Percentiles rank a stretch among this genome's conserved stretches.
Conservation (phyloP, 2,329 filamentous ascomycete genomes). For the Botrytis sinoallii region DNA sequence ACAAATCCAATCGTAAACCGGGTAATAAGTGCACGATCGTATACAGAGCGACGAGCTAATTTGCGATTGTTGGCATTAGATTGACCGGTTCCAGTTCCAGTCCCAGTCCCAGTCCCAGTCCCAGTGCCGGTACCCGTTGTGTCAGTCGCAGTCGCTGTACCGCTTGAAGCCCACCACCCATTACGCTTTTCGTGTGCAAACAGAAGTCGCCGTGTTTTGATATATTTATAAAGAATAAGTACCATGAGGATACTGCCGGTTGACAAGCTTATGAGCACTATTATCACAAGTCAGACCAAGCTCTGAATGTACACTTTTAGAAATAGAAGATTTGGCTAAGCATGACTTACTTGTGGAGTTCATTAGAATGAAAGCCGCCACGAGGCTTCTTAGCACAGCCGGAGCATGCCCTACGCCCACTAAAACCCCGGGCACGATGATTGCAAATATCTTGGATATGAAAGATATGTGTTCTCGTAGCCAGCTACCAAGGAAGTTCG, state of each 20-base stretch:
- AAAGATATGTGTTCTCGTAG: slow-evolving; percentile 32
- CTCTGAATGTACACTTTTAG: background rate
- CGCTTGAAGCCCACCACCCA: slow-evolving; percentile 31
- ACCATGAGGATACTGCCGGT: slow-evolving; percentile 41
- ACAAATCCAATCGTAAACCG: slow-evolving; percentile 47
- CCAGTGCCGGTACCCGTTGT: slow-evolving; percentile 19
- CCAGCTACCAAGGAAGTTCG: slow-evolving; percentile 31
- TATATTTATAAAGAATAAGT: slow-evolving; percentile 43
- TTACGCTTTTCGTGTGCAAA: slow-evolving; percentile 35
- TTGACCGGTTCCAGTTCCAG: background rate
- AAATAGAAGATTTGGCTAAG: background rate
- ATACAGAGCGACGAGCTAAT: slow-evolving; percentile 39
- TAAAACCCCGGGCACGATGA: slow-evolving; percentile 40
- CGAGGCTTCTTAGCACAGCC: slow-evolving; percentile 33
- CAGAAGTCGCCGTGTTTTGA: slow-evolving; percentile 40
- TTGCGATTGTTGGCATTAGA: slow-evolving; percentile 6
- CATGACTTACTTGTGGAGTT: slow-evolving; percentile 41
- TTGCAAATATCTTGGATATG: slow-evolving; percentile 39
- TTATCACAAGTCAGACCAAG: background rate
- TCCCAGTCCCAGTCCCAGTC: slow-evolving; percentile 2
- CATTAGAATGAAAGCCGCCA: slow-evolving; percentile 39
- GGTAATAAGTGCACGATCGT: slow-evolving; percentile 46
- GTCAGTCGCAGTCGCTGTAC: slow-evolving; percentile 20
- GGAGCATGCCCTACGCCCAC: slow-evolving; percentile 38
- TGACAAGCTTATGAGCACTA: slow-evolving; percentile 43